Evolutionary conservation across 73 alveolate genomes (phyloP).

Genomic region (Effrenium voratum): DNA sequence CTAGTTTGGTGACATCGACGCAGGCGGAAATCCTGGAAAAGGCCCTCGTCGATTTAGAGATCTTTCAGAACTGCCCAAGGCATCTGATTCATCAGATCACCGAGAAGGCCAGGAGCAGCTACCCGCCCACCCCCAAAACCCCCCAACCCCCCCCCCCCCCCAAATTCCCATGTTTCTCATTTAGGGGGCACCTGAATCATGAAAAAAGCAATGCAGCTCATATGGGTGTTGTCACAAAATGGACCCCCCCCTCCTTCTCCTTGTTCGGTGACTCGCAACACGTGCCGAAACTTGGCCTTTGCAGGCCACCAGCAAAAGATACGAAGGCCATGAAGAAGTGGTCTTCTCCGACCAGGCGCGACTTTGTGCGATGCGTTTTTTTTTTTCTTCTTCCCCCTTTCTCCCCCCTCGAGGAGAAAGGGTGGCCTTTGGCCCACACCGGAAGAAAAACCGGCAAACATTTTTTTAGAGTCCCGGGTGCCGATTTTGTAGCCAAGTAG

Average conservation of each 20-base stretch:
- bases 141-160: not conserved
- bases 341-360: constrained; percentile 89
- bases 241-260: too few species aligned
- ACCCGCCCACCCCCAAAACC: not conserved
- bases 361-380: not conserved
- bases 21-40: constrained; percentile 33
- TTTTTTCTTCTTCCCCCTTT: too few species aligned
- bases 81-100: constrained; percentile 64
- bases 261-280: too few species aligned
- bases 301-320: not conserved
- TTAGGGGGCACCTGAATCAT: not conserved
- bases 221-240: too few species aligned
- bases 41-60: constrained; percentile 11
- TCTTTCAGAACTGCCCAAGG: constrained; percentile 72
- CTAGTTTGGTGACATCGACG: too few species aligned
- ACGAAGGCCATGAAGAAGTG: constrained; percentile 79
- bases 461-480: not conserved
- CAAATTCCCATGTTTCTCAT: not conserved
- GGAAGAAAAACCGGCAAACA: not conserved
- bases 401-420: too few species aligned
- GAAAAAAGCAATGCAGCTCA: too few species aligned
- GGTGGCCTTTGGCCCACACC: too few species aligned
- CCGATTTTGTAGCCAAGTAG: too few species aligned
- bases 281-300: not conserved
- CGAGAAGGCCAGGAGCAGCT: not conserved